Evolutionary conservation across 1,284 basidiomycete genomes (phyloP), one percentile per base, ranked within the genome.

Genomic region (Blastosporella zonata): DNA sequence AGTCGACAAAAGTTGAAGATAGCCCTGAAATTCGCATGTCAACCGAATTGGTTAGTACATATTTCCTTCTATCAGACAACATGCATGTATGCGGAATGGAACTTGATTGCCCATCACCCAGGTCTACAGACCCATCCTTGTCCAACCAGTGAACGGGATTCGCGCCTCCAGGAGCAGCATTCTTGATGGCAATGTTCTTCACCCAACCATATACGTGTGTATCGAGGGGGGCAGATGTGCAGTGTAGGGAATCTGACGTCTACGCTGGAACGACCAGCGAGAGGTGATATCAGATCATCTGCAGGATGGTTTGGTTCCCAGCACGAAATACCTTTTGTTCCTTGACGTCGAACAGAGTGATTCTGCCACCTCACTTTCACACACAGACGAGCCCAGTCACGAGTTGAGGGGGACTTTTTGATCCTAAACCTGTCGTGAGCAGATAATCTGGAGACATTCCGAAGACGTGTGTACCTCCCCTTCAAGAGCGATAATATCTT

Each of bases 211-310:
- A 97, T 6, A 97, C 82, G 60, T 93, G 83, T 22, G 94, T 96
- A 65, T 99, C 96, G 29, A 96, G 77, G 7, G 92, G 92, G 12
- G 87, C 93, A 6, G 92, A 93, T 2, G 86, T 93, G 52, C 90
- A 82, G 59, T 93, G 80, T 58, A 75, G 74, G 2, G 84, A 84
- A 59, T 90, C 84, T 1, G 79, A 64, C 2, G 87, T 87, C 82
- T 89, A 98, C 0, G 81, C 72, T 99, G 96, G 74, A 88, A 87
- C 3, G 90, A 83, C 96, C 96, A 98, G 46, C 84, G 82, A 3
- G 79, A 74, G 25, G 87, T 90, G 43, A n/a, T n/a, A n/a, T n/a
- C n/a, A n/a, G n/a, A 87, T 68, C 46, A 78, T 59, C 80, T 85
- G 55, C 37, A 56, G n/a, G 36, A 17, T 17, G 2, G 7, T 34